phyloP scores from a whole-genome alignment of 441 rosid species.

The Metrosideros polymorpha region DNA sequence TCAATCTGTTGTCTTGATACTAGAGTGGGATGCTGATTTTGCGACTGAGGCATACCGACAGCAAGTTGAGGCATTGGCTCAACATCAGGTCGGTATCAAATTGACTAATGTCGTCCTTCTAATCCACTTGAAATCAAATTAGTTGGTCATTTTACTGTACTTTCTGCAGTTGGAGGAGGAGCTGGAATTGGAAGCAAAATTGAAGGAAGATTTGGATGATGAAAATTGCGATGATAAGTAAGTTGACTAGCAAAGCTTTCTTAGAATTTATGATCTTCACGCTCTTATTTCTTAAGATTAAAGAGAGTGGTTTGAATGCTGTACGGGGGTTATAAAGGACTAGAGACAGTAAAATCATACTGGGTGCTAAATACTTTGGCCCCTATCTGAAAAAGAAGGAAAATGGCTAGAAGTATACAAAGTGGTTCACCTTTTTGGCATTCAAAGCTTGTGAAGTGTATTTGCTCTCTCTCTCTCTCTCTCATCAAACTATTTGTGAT shows the following conservation, averaged over 20 bases:
- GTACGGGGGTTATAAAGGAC: neutral
- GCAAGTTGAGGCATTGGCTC: conserved; percentile 92
- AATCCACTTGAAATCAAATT: conserved; percentile 5
- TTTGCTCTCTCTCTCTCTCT: neutral
- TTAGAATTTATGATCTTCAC: neutral
- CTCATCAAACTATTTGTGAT: neutral
- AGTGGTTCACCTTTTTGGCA: neutral
- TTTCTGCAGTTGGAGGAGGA: conserved; percentile 82
- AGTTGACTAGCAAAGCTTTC: conserved; percentile 13
- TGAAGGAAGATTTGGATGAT: conserved; percentile 63
- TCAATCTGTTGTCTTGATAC: conserved; percentile 7
- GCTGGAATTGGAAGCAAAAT: conserved; percentile 85
- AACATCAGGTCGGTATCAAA: conserved; percentile 65
- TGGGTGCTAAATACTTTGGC: neutral
- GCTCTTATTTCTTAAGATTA: neutral
- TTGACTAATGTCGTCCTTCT: neutral
- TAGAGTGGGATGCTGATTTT: conserved; percentile 99
- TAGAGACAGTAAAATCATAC: neutral
- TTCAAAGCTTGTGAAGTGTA: neutral
- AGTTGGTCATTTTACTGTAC: conserved; percentile 13
- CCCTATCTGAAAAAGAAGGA: neutral
- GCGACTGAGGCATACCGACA: conserved; percentile 99
- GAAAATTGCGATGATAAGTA: conserved; percentile 46
- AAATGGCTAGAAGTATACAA: neutral
- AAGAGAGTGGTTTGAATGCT: neutral